A percentile compares a stretch with the other conserved stretches of the same genome.
Evolutionary conservation across 768 basidiomycete genomes (phyloP).

Genomic region (Porpolomopsis calyptriformis): DNA sequence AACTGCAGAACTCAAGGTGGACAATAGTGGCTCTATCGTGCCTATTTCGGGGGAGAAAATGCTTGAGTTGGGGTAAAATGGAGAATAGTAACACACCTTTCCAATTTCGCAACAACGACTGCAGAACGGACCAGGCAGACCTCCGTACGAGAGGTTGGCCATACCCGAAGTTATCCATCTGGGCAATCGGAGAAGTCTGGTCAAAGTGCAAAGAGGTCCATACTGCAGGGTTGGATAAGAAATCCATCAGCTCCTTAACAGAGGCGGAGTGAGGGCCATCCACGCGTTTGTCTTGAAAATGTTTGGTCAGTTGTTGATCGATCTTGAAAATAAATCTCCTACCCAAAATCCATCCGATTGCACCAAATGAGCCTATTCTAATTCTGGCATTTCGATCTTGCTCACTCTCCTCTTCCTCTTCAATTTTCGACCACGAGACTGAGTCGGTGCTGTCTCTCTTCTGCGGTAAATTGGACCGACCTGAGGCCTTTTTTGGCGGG

Average conservation of each 20-base stretch:
- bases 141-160: conserved; percentile 65
- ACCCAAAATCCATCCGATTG: conserved; percentile 55
- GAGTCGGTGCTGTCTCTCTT: conserved; percentile 9
- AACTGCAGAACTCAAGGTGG: conserved; percentile 43
- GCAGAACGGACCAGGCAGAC: conserved; percentile 54
- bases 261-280: background rate
- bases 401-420: conserved; percentile 59
- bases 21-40: conserved; percentile 24
- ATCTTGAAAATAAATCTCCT: conserved; percentile 14
- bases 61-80: background rate
- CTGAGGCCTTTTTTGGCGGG: conserved; percentile 21
- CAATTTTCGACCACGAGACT: conserved; percentile 32
- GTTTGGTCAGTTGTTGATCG: conserved; percentile 8
- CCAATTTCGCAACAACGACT: conserved; percentile 30
- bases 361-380: conserved; percentile 58
- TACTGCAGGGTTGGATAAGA: conserved; percentile 40
- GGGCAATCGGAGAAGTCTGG: conserved; percentile 31
- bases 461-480: conserved; percentile 9
- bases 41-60: conserved; percentile 9
- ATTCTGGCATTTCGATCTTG: conserved; percentile 60
- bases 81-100: conserved; percentile 28
- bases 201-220: conserved; percentile 51
- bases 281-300: background rate
- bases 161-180: conserved; percentile 42
- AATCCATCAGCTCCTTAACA: conserved; percentile 24